phyloP scores from a whole-genome alignment of 345 rosid genomes.

The Hibiscus tridactylites region DNA sequence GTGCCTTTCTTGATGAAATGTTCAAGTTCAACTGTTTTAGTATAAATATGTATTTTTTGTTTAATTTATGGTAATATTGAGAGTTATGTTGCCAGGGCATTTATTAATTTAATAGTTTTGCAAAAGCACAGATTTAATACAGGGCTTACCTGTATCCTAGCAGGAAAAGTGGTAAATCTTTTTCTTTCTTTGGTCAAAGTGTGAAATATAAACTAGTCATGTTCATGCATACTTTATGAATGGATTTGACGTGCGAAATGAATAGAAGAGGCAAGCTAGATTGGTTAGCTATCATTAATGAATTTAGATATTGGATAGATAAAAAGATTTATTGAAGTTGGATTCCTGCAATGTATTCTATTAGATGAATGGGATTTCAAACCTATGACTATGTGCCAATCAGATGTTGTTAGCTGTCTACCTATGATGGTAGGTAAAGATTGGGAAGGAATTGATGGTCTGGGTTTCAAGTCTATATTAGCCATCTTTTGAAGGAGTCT shows the following conservation, averaged over 20 bases:
- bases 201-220: not conserved
- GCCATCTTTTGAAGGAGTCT: not conserved
- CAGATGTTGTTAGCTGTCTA: not conserved
- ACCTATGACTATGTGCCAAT: not conserved
- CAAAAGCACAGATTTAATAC: not conserved
- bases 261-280: not conserved
- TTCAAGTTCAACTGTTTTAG: not conserved
- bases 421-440: not conserved
- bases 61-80: not conserved
- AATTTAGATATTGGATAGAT: no score
- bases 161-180: not conserved
- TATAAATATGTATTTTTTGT: not conserved
- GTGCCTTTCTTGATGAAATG: not conserved
- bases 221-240: not conserved
- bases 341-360: no score
- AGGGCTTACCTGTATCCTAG: not conserved
- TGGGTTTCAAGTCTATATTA: not conserved
- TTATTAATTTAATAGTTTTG: not conserved
- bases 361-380: no score
- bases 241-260: not conserved
- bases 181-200: not conserved
- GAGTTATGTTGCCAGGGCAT: not conserved
- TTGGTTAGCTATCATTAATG: slow-evolving; percentile 10
- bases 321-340: no score
- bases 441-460: not conserved